Evolutionary conservation across 768 basidiomycete genomes (phyloP).

Genomic region (Coprinellus micaceus): DNA sequence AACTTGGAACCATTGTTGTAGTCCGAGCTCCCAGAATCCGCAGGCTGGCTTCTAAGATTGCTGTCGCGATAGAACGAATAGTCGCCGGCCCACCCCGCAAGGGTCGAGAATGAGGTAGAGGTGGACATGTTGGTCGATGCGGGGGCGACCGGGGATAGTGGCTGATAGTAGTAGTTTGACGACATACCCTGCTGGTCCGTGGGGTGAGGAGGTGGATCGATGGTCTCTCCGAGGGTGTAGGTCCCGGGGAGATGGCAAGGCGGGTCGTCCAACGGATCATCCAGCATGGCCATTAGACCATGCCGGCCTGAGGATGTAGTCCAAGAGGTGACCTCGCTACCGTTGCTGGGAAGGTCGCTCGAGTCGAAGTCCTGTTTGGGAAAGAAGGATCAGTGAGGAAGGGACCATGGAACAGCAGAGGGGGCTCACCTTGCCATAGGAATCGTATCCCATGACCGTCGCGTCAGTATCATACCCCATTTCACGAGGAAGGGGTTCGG

Average conservation of each 20-base stretch:
- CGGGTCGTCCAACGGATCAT: conserved; percentile 26
- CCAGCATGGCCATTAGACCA: conserved; percentile 22
- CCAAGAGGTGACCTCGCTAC: conserved; percentile 22
- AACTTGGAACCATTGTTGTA: background rate
- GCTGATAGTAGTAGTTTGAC: conserved; percentile 17
- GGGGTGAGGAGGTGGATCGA: background rate
- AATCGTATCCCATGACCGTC: conserved; percentile 2
- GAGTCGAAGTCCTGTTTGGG: background rate
- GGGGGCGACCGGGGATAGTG: conserved; percentile 11
- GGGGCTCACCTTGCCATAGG: conserved; percentile 1
- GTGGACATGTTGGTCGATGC: conserved; percentile 4
- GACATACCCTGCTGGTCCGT: conserved; percentile 7
- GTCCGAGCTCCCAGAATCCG: background rate
- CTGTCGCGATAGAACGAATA: conserved; percentile 15
- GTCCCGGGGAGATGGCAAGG: background rate
- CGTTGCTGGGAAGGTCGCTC: conserved; percentile 13
- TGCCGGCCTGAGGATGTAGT: conserved; percentile 16
- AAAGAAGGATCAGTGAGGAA: background rate
- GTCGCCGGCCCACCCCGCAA: conserved; percentile 37
- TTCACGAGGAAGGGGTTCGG: background rate
- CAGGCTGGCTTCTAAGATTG: background rate
- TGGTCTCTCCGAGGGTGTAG: background rate
- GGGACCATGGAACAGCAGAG: background rate
- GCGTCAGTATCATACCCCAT: conserved; percentile 3
- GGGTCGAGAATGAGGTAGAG: conserved; percentile 18